These are phyloP conservation scores for Yamadazyma laniorum DNA, from an alignment of 805 yeast species.

Conservation along the genomic window DNA sequence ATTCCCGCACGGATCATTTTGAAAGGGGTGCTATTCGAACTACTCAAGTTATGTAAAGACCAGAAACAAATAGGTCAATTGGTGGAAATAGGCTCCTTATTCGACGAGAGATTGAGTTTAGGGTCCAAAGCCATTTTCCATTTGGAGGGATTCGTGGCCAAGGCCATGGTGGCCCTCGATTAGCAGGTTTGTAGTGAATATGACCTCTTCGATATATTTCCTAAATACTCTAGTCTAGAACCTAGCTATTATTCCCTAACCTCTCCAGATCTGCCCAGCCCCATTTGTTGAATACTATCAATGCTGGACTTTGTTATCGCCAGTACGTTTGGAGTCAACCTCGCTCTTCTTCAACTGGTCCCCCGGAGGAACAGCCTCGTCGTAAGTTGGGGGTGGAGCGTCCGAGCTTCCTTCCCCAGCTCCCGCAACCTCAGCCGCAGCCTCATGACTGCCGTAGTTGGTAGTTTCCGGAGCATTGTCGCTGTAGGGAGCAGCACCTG, in stretches of 20 bases:
- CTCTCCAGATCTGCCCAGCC: too few relatives aligned
- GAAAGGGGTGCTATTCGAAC: constrained; percentile 51
- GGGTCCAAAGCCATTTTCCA: constrained; percentile 93
- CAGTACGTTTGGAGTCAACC: constrained; percentile 8
- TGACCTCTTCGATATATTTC: too few relatives aligned
- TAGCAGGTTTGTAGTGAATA: neutral
- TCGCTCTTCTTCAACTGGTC: neutral
- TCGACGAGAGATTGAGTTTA: constrained; percentile 81
- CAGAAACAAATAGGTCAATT: constrained; percentile 41
- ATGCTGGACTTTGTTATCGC: constrained; percentile 33
- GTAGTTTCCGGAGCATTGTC: constrained; percentile 4
- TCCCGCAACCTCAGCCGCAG: neutral
- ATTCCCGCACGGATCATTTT: constrained; percentile 85
- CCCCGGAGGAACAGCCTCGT: constrained; percentile 5
- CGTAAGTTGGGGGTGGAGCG: constrained; percentile 14
- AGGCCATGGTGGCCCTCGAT: constrained; percentile 61
- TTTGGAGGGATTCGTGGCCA: constrained; percentile 90
- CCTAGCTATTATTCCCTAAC: too few relatives aligned
- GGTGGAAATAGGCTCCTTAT: constrained; percentile 59
- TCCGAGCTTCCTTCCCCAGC: constrained; percentile 7
- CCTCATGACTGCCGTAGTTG: constrained; percentile 1
- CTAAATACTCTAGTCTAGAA: too few relatives aligned
- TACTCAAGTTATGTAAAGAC: constrained; percentile 28
- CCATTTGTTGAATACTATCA: too few relatives aligned
- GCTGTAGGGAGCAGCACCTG: neutral